Base-by-base conservation (phyloP, 1,139 yeast genomes). In the Debaryomyces sp. region DNA sequence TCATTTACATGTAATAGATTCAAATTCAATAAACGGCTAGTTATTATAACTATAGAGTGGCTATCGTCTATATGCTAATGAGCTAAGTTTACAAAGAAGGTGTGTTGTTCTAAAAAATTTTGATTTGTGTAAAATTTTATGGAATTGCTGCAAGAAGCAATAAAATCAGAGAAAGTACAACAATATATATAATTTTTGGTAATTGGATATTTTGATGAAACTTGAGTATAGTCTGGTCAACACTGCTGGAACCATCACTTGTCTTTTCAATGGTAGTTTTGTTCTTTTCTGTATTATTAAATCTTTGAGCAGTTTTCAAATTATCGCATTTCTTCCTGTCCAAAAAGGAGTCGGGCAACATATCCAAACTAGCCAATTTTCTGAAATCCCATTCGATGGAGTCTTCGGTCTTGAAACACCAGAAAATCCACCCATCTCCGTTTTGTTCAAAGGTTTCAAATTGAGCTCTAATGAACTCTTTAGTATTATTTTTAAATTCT, bases 361-460 rank as follows among this genome's bases (percentile, higher is more conserved):
- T 29, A 7, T 30, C 46, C 13, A 43, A 36, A 13, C 41, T 35
- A 10, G 34, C 40, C 12, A 53, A 46, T 24, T 37, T 41, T 34
- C 41, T 47, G 46, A 58, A 59, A 54, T 63, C 68, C 68, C 67
- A 64, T 34, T 55, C 57, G 21, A 50, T 46, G 22, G 67, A 48
- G 10, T 45, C 46, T 48, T 64, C 68, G 1, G 68, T 62, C 47
- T 62, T 63, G 51, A 50, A 63, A 44, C 62, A 56, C 68, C 68
- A 63, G 41, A 61, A 64, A 21, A 60, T 62, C 68, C 67, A 63
- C 12, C 68, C 68, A 34, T 49, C 48, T 23, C 50, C 43, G 26
- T 54, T 51, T 13, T 48, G 45, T 34, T 50, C 54, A 47, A 54
- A 64, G 1, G 57, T 54, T 18, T 59, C 55, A 51, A 64, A 54